Base-by-base conservation (phyloP, 1,139 yeast genomes). In the Geotrichum klebahnii region DNA sequence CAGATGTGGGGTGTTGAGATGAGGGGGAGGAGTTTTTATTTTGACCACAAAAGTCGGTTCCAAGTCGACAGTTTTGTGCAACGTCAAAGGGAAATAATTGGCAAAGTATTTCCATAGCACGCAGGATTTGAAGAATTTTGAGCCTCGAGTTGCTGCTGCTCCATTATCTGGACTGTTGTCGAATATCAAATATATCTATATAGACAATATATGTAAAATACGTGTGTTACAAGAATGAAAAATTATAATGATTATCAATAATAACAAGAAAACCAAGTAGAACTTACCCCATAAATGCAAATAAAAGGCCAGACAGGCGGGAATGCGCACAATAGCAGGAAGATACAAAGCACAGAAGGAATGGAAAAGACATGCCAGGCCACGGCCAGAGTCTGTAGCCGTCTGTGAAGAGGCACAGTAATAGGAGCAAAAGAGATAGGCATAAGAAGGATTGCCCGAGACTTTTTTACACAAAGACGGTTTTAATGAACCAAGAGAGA, bases 101-200 rank as follows among this genome's bases (percentile, higher is more conserved):
- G 82, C 83, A 66, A 84, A 87, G 71, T 81, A 77, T 52, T 75
- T 77, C 94, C 95, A 90, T n/a, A 84, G 59, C 2, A 69, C 62
- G 41, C 80, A 63, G 35, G 78, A 76, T 55, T 87, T 75, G 64
- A 86, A 73, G 72, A 79, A 72, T 3, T 71, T 68, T 2, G 87
- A 80, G 40, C 76, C 73, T 37, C 94, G 67, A 52, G 76, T 70
- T 5, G 78, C 76, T 1, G 79, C 83, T 19, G 77, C 75, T 1
- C 97, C 97, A 61, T 85, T 82, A 16, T 82, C 78, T 0, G 90
- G 85, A 2, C 95, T 77, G 53, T 78, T 78, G 64, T 81, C 85
- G 8, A 72, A 56, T 16, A 69, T 52, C 59, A 80, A 75, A 74
- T 86, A 85, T n/a, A 81, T 67, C 50, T 80, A 64, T 2, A 23